These are phyloP conservation scores for Fusarium tupiense DNA, from an alignment of 2,329 filamentous ascomycete species.

Conservation along the genomic window DNA sequence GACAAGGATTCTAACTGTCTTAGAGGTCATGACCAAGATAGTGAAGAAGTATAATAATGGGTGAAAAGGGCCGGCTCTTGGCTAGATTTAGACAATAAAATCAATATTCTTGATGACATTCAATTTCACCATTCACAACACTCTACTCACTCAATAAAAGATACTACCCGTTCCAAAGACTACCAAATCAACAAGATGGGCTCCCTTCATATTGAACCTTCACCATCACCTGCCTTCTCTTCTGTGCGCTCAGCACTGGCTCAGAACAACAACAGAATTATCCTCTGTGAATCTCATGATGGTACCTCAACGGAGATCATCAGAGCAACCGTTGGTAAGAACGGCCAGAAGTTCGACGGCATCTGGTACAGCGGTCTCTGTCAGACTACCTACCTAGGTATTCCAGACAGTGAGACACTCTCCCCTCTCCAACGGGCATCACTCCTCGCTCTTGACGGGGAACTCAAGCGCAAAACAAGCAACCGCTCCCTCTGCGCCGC, in stretches of 20 bases:
- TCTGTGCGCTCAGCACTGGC: neutral
- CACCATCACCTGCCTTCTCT: neutral
- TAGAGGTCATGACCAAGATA: neutral
- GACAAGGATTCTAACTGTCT: neutral
- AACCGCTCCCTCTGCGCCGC: slow-evolving; percentile 14
- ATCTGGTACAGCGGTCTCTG: slow-evolving; percentile 26
- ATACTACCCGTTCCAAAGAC: too few species aligned
- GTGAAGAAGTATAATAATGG: neutral
- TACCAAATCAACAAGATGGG: neutral
- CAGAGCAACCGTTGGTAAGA: neutral
- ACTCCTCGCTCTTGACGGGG: slow-evolving; percentile 7
- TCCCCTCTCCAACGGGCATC: slow-evolving; percentile 9
- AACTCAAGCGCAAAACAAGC: slow-evolving; percentile 9
- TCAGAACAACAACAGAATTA: neutral
- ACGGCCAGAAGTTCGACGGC: slow-evolving; percentile 15
- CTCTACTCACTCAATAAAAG: neutral
- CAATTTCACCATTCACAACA: too few species aligned
- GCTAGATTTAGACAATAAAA: neutral
- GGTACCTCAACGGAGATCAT: slow-evolving; percentile 15
- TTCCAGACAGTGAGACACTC: slow-evolving; percentile 13
- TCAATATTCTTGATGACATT: neutral
- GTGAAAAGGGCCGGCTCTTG: neutral
- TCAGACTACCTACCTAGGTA: slow-evolving; percentile 16
- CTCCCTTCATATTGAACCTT: neutral
- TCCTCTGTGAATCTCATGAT: slow-evolving; percentile 14